Evolutionary conservation across 78 protist genomes (phyloP).

Genomic region (Mastigamoeba balamuthi): DNA sequence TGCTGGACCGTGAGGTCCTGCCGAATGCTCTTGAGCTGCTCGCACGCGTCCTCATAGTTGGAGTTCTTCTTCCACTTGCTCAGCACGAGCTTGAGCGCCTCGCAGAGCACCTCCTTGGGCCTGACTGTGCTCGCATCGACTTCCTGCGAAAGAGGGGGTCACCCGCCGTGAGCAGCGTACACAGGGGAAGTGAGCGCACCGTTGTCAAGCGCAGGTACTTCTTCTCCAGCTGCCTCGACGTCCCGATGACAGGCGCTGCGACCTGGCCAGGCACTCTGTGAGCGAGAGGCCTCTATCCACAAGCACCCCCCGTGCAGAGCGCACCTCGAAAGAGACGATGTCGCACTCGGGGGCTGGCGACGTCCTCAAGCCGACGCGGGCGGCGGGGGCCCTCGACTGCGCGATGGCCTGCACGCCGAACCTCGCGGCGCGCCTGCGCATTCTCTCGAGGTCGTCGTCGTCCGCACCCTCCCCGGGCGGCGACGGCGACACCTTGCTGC

Average conservation of each 20-base stretch:
- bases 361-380: too few relatives aligned
- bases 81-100: neutral
- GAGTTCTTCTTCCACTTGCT: constrained; percentile 10
- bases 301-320: too few relatives aligned
- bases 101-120: constrained; percentile 17
- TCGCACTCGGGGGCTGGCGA: too few relatives aligned
- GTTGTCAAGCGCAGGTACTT: constrained; percentile 48
- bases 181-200: neutral
- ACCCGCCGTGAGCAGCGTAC: neutral
- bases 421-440: too few relatives aligned
- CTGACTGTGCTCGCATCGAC: constrained; percentile 51
- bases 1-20: constrained; percentile 66
- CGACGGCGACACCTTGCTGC: too few relatives aligned
- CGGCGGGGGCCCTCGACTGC: too few relatives aligned
- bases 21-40: constrained; percentile 71
- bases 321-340: too few relatives aligned
- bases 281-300: too few relatives aligned
- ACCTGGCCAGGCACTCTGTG: too few relatives aligned
- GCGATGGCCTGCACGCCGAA: too few relatives aligned
- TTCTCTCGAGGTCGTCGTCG: too few relatives aligned
- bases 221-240: constrained; percentile 34
- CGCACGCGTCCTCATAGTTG: constrained; percentile 39
- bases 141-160: neutral
- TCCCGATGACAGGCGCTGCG: constrained; percentile 32
- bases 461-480: too few relatives aligned